Conservation (phyloP, 1,139 yeast species). For the Pichia sp. region DNA sequence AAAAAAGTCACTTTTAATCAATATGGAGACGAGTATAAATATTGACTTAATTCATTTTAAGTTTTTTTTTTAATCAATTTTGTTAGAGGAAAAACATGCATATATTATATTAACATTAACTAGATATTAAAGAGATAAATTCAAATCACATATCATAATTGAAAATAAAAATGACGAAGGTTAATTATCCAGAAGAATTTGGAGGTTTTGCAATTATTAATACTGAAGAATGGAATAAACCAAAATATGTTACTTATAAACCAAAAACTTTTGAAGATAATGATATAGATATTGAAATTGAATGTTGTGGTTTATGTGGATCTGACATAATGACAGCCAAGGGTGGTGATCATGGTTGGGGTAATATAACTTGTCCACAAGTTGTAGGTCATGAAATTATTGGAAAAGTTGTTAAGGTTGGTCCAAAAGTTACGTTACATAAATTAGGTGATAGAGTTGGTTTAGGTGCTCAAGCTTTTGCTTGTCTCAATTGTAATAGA, state of each 20-base stretch:
- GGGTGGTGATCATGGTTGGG: slow-evolving; percentile 37
- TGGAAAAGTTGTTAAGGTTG: slow-evolving; percentile 40
- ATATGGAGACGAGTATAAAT: no score
- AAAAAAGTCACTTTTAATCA: no score
- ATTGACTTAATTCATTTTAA: no score
- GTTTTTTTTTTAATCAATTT: no score
- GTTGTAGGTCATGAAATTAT: slow-evolving; percentile 45
- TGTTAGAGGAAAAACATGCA: no score
- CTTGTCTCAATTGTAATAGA: slow-evolving; percentile 44
- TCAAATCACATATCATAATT: no score
- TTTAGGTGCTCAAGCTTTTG: slow-evolving; percentile 47
- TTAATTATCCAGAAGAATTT: slow-evolving; percentile 38
- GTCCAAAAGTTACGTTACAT: slow-evolving; percentile 37
- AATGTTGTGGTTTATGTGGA: slow-evolving; percentile 60
- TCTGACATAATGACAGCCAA: slow-evolving; percentile 40
- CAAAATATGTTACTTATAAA: slow-evolving; percentile 33
- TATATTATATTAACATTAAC: no score
- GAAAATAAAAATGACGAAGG: slow-evolving; percentile 13
- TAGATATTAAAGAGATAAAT: no score
- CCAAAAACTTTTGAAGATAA: slow-evolving; percentile 48
- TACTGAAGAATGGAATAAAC: slow-evolving; percentile 39
- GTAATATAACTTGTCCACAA: slow-evolving; percentile 26
- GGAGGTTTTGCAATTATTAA: slow-evolving; percentile 41
- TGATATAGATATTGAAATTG: slow-evolving; percentile 47
- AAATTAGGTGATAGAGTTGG: slow-evolving; percentile 58